Evolutionary conservation across 768 basidiomycete species (phyloP).

Genomic region (Pisolithus microcarpus): DNA sequence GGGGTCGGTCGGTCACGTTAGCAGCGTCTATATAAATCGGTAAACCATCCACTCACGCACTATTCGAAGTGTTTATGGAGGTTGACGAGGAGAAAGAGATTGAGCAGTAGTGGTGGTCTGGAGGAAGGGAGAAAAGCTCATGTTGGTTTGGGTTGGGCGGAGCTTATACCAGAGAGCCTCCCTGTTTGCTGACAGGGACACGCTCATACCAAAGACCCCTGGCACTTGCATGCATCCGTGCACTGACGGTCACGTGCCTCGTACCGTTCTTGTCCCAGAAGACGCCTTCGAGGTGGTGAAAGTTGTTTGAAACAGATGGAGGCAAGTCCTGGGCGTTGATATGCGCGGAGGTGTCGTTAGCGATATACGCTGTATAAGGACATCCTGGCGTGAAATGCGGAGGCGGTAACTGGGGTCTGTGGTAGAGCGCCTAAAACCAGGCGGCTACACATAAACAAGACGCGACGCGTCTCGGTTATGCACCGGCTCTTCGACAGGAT

Average conservation of each 20-base stretch:
- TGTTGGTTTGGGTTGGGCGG: constrained; percentile 46
- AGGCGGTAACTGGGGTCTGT: constrained; percentile 14
- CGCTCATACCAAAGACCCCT: constrained; percentile 15
- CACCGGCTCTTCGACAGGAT: constrained; percentile 9
- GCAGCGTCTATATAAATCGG: constrained; percentile 2
- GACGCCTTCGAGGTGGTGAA: too few relatives aligned
- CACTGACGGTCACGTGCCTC: too few relatives aligned
- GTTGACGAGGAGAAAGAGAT: constrained; percentile 5
- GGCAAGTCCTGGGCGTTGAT: not conserved
- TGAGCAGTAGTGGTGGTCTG: constrained; percentile 29
- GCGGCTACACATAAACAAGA: constrained; percentile 35
- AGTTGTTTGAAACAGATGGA: not conserved
- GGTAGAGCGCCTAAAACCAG: constrained; percentile 4
- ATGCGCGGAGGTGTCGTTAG: too few relatives aligned
- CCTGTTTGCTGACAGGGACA: constrained; percentile 12
- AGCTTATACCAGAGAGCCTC: constrained; percentile 44
- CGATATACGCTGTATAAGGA: not conserved
- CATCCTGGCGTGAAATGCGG: not conserved
- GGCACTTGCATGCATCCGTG: too few relatives aligned
- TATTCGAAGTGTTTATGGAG: constrained; percentile 6
- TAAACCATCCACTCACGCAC: constrained; percentile 3
- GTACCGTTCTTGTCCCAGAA: too few relatives aligned
- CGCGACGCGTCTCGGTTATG: constrained; percentile 38
- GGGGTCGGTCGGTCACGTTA: constrained; percentile 16
- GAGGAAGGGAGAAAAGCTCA: constrained; percentile 40